Base-by-base conservation (phyloP, 352 stramenopile genomes). In the Pythium aristosporum region DNA sequence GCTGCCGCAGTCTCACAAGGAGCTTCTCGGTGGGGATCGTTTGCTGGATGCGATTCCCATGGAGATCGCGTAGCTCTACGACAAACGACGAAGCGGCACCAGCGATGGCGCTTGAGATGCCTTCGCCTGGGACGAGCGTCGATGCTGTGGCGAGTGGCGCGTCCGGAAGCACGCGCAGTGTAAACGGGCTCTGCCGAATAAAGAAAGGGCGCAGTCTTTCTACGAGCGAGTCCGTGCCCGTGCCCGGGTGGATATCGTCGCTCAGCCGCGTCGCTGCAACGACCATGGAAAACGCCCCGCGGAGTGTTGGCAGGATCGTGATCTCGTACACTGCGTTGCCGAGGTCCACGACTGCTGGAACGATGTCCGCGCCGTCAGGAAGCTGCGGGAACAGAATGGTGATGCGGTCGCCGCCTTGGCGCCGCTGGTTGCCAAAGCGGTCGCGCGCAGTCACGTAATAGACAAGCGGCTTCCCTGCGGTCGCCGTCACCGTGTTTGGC, bases 121-220 rank as follows among this genome's bases (percentile, higher is more conserved):
- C 65, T 21, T 67, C 52, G 3, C 65, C 58, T 7, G 66, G 21
- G 34, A 39, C 34, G 2, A 71, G 20, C 11, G 65, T 71, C 1
- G 65, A 71, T 5, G 52, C 49, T 4, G 20, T 32, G 1, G 46
- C 65, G 8, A 71, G 58, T 1, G 65, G 53, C 28, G 48, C 60
- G 41, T 67, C 67, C 1, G 65, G 25, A 6, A 52, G 9, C 1
- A 71, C 65, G 8, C 41, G 53, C 7, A 71, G 46, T 16, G 20
- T 56, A 53, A 71, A 71, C 6, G 57, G 65, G 21, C 65, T 71
- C 18, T 64, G 47, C 12, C 55, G 57, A 46, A 71, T 71, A 6
- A 66, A 18, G 15, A 50, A 67, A 1, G 65, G 58, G 12, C 41
- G 43, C 16, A 71, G 58, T 13, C 58, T 51, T 4, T 65, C 48